phyloP scores from a whole-genome alignment of 192 early-diverging fungal species.

The Oehlia diaphana region DNA sequence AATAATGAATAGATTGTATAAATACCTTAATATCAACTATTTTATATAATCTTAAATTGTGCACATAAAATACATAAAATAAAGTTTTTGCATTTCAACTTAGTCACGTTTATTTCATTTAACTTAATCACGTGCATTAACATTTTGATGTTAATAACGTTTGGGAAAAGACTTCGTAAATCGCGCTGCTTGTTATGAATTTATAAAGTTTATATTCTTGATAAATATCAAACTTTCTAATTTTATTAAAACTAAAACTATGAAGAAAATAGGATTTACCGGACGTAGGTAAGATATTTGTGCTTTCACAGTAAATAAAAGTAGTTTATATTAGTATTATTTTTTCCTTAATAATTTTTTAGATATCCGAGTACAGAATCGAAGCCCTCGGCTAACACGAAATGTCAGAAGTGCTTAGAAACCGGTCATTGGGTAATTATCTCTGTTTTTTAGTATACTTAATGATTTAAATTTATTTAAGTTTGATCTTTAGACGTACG shows the following conservation, averaged over 20 bases:
- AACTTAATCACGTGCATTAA: too few relatives aligned
- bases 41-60: too few relatives aligned
- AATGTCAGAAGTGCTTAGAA: constrained; percentile 61
- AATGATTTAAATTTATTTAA: background rate
- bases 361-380: constrained; percentile 30
- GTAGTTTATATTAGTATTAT: too few relatives aligned
- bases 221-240: too few relatives aligned
- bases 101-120: too few relatives aligned
- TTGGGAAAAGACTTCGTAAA: too few relatives aligned
- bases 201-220: too few relatives aligned
- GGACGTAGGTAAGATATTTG: background rate
- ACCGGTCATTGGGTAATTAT: constrained; percentile 54
- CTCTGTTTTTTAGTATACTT: background rate
- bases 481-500: constrained; percentile 42
- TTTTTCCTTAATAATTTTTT: background rate
- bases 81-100: too few relatives aligned
- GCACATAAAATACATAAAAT: too few relatives aligned
- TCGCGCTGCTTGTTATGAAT: too few relatives aligned
- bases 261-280: background rate
- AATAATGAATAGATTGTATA: background rate
- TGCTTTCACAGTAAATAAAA: background rate
- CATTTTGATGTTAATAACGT: too few relatives aligned
- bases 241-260: background rate
- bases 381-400: constrained; percentile 49
- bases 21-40: background rate